Evolutionary conservation across 2,329 filamentous ascomycete genomes (phyloP), one percentile per base, ranked within the genome.

Genomic region (Aspergillus sp.): DNA sequence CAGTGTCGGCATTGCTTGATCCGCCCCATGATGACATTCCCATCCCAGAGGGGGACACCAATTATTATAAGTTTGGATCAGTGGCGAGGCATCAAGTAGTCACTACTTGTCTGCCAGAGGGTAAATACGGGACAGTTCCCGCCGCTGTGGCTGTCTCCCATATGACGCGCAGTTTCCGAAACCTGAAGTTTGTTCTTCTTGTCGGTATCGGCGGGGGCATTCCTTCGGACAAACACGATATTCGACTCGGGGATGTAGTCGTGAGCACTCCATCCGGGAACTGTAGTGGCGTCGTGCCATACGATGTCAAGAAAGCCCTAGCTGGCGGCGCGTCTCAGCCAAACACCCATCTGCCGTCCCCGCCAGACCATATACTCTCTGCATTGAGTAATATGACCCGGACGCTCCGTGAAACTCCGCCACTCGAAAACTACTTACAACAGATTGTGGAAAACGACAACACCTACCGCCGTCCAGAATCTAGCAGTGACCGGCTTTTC

Each of bases 161-260:
- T 37, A 62, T 72, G 63, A 55, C 51, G 8, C 44, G 61, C 35
- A 69, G 56, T 21, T 72, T 72, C 41, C 56, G 58, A 1, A 15
- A 12, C 6, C n/a, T 66, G 2, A 57, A 58, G 41, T 68, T 68
- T 11, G 62, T 63, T 49, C 55, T 71, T 3, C 24, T 71, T 3
- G 67, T 71, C 5, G 69, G 68, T 3, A 65, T 70, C 37, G 68
- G 68, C 6, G 67, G 64, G 3, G 69, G 68, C 8, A 59, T 67
- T 11, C 68, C 68, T 2, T 61, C 5, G 23, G 23, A 45, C 2
- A 35, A 35, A 8, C 41, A 61, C 21, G 66, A 68, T 40, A 66
- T 69, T 51, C 63, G 68, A 6, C 63, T 72, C 0, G 68, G 68
- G 4, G 69, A 71, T 56, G 60, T 71, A 1, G 62, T 69, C 17